A percentile compares a stretch with the other conserved stretches of the same genome.
Conservation (phyloP, 768 basidiomycete species). For the Pleurotus djamor region DNA sequence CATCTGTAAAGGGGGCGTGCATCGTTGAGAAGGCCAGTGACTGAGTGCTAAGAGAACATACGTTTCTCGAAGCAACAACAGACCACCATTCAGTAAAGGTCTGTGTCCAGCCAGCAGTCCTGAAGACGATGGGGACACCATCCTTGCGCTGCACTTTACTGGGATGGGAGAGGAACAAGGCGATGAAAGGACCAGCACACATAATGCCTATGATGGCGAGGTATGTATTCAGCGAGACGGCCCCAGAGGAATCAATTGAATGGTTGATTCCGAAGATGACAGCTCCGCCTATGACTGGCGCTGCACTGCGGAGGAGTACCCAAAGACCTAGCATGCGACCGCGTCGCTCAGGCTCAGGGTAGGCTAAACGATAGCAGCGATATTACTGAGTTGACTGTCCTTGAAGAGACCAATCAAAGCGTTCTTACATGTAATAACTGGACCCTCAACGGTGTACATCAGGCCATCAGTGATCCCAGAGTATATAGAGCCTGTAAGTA, state of each 20-base stretch:
- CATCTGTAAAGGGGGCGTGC: constrained; percentile 13
- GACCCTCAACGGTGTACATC: constrained; percentile 29
- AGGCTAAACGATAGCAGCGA: constrained; percentile 19
- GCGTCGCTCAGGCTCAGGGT: constrained; percentile 28
- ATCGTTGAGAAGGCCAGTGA: neutral
- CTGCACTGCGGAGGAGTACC: constrained; percentile 30
- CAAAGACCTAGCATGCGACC: constrained; percentile 30
- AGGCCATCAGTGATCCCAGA: constrained; percentile 27
- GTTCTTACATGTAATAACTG: constrained; percentile 26
- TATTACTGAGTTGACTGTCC: neutral
- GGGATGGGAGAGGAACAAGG: constrained; percentile 23
- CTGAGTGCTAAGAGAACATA: constrained; percentile 1
- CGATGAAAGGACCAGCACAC: constrained; percentile 30
- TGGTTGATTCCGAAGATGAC: constrained; percentile 29
- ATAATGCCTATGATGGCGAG: constrained; percentile 31
- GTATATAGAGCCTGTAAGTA: constrained; percentile 20
- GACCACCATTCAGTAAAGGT: constrained; percentile 24
- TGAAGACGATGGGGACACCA: constrained; percentile 25
- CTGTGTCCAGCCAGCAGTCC: constrained; percentile 21
- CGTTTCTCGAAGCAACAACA: constrained; percentile 22
- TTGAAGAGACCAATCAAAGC: no score
- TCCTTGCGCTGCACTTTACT: constrained; percentile 27
- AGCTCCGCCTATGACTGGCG: constrained; percentile 30
- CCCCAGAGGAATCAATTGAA: constrained; percentile 22
- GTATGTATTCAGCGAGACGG: constrained; percentile 28